These are phyloP conservation scores for Dianthus caryophyllus DNA, from an alignment of 148 eudicot species.

Conservation along the genomic window DNA sequence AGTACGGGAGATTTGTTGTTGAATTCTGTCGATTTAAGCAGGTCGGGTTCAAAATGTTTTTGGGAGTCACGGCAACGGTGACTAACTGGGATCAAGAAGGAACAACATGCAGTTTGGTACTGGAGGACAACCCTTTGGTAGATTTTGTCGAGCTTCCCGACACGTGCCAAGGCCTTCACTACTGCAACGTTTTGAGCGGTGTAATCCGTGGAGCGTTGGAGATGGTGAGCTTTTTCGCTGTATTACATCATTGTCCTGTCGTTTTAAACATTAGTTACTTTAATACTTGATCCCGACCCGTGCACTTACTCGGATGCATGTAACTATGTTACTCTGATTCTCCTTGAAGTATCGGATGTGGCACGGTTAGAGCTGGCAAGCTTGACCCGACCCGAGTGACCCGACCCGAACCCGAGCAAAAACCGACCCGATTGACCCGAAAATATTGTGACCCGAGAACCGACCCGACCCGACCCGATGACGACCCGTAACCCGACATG, in stretches of 20 bases:
- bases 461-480: too few species aligned
- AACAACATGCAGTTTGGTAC: conserved; percentile 82
- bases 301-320: not conserved
- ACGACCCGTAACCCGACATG: too few species aligned
- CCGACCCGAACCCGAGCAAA: too few species aligned
- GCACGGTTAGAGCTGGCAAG: too few species aligned
- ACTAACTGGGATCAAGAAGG: conserved; percentile 88
- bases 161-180: conserved; percentile 84
- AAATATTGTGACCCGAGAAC: too few species aligned
- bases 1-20: not conserved
- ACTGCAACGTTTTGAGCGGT: conserved; percentile 92
- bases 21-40: conserved; percentile 22
- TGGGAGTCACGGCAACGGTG: conserved; percentile 85
- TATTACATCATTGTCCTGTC: not conserved
- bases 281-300: not conserved
- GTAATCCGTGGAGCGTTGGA: conserved; percentile 92
- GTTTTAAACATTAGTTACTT: not conserved
- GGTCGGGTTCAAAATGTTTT: conserved; percentile 96
- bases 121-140: conserved; percentile 95
- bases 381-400: too few species aligned
- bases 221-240: conserved; percentile 52
- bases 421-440: too few species aligned
- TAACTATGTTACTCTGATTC: too few species aligned
- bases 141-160: conserved; percentile 99
- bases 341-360: too few species aligned